Evolutionary conservation across 495 filamentous ascomycete species (phyloP), one percentile per base, ranked within the genome.

Genomic region (Penicillium taxi): DNA sequence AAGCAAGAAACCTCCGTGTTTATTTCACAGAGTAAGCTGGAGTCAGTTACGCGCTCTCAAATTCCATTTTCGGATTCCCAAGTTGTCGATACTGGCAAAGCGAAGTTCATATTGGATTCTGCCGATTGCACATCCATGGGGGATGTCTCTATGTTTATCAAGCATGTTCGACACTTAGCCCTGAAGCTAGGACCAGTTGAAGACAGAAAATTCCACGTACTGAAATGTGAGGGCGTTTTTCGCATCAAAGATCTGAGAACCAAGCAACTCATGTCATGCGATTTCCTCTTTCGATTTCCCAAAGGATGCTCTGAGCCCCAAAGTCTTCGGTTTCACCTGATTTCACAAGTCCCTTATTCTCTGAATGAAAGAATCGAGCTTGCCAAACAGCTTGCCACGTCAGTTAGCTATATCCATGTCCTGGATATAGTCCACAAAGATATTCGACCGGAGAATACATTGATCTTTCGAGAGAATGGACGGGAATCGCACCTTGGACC

Each of bases 391-490:
- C 45, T 71, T 9, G 56, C 60, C 0, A 48, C 45, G 9, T 53
- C 69, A 2, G 46, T 72, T 9, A 42, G 53, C 16, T 67, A 50
- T 32, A 37, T 70, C 4, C 70, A 74, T 36, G 42, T 56, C 0
- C 44, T 52, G 18, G 45, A 51, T 2, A 66, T 67, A 31, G 64
- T 70, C 4, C 68, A 74, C 46, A 72, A 73, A 37, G 65, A 63
- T 32, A 59, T 74, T 23, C 50, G 58, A 6, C 64, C 69, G 6
- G 67, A 70, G 21, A 66, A 45, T 1, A 54, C 70, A 6, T 19
- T 64, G 5, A 26, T 62, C 15, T 61, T 64, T 13, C 23, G 43
- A 16, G 48, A 42, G 26, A 6, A 44, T 6, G 26, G 33, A 0
- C n/a, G n/a, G n/a, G n/a, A n/a, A n/a, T 23, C 48, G 1, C 26